Conservation (phyloP, 2,329 filamentous ascomycete species). For the Aureobasidium vineae region DNA sequence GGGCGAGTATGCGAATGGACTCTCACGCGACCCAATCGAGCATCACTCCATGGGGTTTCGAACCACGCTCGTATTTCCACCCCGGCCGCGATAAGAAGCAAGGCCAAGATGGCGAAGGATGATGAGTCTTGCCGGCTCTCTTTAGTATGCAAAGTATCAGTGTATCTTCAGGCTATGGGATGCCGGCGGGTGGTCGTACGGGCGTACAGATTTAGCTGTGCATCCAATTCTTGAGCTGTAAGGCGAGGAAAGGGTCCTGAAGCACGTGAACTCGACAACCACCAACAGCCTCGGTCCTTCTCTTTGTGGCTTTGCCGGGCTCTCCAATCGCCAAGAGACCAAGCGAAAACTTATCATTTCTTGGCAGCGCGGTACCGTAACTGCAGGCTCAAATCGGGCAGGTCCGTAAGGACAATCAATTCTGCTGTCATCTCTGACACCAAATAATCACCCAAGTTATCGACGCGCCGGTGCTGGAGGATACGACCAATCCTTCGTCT, state of each 20-base stretch:
- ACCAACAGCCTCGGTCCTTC: neutral
- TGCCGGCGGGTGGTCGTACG: neutral
- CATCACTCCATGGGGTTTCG: constrained; percentile 1
- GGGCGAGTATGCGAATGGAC: neutral
- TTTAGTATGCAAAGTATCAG: neutral
- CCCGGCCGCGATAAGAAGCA: constrained; percentile 16
- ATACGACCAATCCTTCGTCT: neutral
- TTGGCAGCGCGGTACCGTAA: no score
- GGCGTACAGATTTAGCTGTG: neutral
- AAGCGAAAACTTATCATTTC: constrained; percentile 11
- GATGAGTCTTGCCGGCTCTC: neutral
- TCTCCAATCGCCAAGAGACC: constrained; percentile 20
- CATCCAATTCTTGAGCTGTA: neutral
- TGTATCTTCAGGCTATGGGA: neutral
- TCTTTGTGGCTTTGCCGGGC: constrained; percentile 1
- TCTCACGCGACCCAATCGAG: constrained; percentile 10
- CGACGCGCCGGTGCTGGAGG: neutral
- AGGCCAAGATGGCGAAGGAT: constrained; percentile 4
- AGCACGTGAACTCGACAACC: neutral
- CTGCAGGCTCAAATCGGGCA: constrained; percentile 8
- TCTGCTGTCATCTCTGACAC: constrained; percentile 14
- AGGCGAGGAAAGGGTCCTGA: no score
- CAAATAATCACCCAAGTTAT: neutral
- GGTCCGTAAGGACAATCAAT: neutral
- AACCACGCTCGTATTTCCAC: constrained; percentile 3